These are phyloP conservation scores for Neonectria sp. DNA, from an alignment of 2,329 filamentous ascomycete genomes.

Conservation along the genomic window DNA sequence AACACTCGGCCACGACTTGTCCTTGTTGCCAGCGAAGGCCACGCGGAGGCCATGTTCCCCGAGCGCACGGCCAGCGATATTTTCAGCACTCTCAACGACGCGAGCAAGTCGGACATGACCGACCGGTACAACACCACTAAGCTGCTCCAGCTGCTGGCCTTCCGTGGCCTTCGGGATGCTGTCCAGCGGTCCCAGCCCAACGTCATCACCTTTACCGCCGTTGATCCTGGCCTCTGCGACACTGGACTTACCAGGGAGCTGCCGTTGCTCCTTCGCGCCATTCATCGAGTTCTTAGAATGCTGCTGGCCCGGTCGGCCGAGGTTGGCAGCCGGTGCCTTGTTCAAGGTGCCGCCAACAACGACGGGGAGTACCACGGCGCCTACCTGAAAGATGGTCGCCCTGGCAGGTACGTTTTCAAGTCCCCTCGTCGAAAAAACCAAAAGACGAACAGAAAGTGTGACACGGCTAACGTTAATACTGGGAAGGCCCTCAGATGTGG, in stretches of 20 bases:
- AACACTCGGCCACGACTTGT: conserved; percentile 4
- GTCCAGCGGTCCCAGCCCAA: conserved; percentile 12
- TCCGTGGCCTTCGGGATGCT: conserved; percentile 8
- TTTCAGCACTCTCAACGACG: conserved; percentile 13
- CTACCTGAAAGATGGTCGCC: conserved; percentile 16
- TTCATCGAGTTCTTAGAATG: conserved; percentile 27
- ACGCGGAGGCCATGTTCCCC: conserved; percentile 7
- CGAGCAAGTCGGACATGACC: conserved; percentile 7
- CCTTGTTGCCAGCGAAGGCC: conserved; percentile 4
- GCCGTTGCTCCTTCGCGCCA: conserved; percentile 18
- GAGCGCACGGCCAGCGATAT: conserved; percentile 15
- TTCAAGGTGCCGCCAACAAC: conserved; percentile 4
- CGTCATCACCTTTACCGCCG: conserved; percentile 7
- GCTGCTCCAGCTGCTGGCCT: conserved; percentile 19
- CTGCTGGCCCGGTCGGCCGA: conserved; percentile 25
- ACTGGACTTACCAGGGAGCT: conserved; percentile 16
- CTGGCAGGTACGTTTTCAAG: conserved; percentile 11
- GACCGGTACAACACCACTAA: conserved; percentile 19
- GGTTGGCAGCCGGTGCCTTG: conserved; percentile 23
- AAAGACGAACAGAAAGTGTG: conserved; percentile 3
- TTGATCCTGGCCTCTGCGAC: conserved; percentile 23
- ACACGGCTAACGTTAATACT: not conserved
- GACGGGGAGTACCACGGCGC: conserved; percentile 4
- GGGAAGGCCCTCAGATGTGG: conserved; percentile 9
- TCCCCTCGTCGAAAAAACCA: not conserved